A percentile compares a stretch with the other conserved stretches of the same genome.
phyloP scores from a whole-genome alignment of 768 basidiomycete genomes.

The Agaricus blazei region DNA sequence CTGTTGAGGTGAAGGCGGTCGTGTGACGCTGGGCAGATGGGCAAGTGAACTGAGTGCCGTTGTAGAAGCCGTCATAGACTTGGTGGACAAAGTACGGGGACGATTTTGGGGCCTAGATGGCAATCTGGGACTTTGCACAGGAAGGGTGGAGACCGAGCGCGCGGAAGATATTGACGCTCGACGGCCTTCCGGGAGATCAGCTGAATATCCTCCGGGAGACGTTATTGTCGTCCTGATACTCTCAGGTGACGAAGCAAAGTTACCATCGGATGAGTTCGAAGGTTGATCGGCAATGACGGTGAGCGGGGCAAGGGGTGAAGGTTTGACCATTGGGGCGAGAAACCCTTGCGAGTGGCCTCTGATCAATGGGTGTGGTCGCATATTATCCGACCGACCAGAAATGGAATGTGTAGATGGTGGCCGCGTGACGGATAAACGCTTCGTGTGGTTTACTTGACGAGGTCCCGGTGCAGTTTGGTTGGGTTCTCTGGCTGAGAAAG shows the following conservation, averaged over 20 bases:
- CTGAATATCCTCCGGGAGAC: constrained; percentile 12
- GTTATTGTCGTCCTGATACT: constrained; percentile 20
- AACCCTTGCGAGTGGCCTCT: constrained; percentile 66
- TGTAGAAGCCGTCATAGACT: constrained; percentile 48
- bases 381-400: constrained; percentile 26
- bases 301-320: constrained; percentile 60
- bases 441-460: constrained; percentile 27
- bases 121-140: constrained; percentile 27
- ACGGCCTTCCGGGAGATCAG: constrained; percentile 4
- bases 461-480: constrained; percentile 17
- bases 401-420: constrained; percentile 63
- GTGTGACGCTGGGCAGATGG: constrained; percentile 45
- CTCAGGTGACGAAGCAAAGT: constrained; percentile 35
- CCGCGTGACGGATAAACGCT: constrained; percentile 42
- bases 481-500: constrained; percentile 4
- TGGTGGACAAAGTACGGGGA: constrained; percentile 51
- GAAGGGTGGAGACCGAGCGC: constrained; percentile 55
- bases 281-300: constrained; percentile 40
- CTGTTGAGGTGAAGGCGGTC: constrained; percentile 42
- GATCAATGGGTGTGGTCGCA: constrained; percentile 75
- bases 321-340: constrained; percentile 38
- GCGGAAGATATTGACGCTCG: constrained; percentile 54
- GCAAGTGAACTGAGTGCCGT: constrained; percentile 54
- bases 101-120: constrained; percentile 27
- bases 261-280: constrained; percentile 35